Evolutionary conservation across 148 eudicot species (phyloP), one percentile per base, ranked within the genome.

Genomic region (Fagopyrum esculentum): DNA sequence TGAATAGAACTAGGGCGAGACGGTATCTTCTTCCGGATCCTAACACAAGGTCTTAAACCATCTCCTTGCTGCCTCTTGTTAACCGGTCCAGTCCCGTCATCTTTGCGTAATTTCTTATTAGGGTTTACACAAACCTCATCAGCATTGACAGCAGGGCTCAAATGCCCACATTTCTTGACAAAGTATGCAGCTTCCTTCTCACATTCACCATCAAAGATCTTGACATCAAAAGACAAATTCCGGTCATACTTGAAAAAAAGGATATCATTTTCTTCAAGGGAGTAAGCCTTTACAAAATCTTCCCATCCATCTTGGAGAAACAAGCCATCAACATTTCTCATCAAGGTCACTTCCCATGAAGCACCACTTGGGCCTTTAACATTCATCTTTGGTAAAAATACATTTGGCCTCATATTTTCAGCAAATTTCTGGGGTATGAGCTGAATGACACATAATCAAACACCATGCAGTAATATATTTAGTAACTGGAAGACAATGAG

Each of bases 211-310:
- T 73, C 49, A 10, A 80, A 73, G 15, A 77, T 64, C 82, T 75
- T 45, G 51, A 80, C 74, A 46, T 77, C 73, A 10, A 80, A 80
- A 60, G 69, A 73, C 15, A 74, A 80, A 30, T 55, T 66, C 19
- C 79, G 79, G 9, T 45, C 48, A 75, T 80, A 80, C 77, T 77
- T 77, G 73, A 80, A 80, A 48, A 80, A 11, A 9, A 80, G 79
- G 22, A 77, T 45, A 51, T 77, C 82, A 12, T 80, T 80, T 48
- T 80, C 82, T 59, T 80, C 68, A 2, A 80, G 59, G 5, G 30
- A 61, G 73, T 80, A 75, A 15, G 79, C 79, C 44, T 66, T 77
- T n/a, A 71, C 76, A 73, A 76, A 80, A 22, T 73, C 82, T 56
- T 68, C 70, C 82, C 80, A 80, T 45, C 82, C 82, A 19, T 73